A percentile compares a stretch with the other conserved stretches of the same genome.
Evolutionary conservation across 2,329 filamentous ascomycete species (phyloP).

Genomic region (Pseudodiploospora longispora): DNA sequence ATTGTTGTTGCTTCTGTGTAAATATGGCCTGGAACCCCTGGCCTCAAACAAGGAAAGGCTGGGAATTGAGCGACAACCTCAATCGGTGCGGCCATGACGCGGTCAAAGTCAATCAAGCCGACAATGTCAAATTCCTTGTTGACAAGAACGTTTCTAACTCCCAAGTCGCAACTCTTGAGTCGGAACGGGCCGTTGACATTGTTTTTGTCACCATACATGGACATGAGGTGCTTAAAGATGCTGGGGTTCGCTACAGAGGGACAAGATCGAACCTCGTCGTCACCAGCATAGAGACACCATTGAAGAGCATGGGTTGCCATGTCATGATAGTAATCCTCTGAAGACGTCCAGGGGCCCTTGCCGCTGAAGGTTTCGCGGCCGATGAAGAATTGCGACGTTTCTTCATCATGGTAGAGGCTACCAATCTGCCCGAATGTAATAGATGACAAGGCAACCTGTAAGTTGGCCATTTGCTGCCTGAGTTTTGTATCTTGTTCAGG

Average conservation of each 20-base stretch:
- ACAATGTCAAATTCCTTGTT: constrained; percentile 3
- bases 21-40: too few species aligned
- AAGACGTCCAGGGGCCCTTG: constrained; percentile 1
- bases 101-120: constrained; percentile 5
- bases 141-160: constrained; percentile 4
- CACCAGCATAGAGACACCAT: neutral
- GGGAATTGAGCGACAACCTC: constrained; percentile 3
- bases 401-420: constrained; percentile 1
- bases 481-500: constrained; percentile 2
- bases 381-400: constrained; percentile 1
- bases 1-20: too few species aligned
- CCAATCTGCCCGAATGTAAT: constrained; percentile 5
- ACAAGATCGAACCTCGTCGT: neutral
- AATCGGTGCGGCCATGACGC: constrained; percentile 1
- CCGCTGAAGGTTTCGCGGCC: constrained; percentile 2
- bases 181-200: constrained; percentile 1
- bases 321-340: constrained; percentile 3
- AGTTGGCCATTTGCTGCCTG: constrained; percentile 2
- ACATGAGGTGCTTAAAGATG: constrained; percentile 1
- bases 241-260: constrained; percentile 1
- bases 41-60: too few species aligned
- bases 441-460: constrained; percentile 1
- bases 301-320: neutral
- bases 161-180: constrained; percentile 4
- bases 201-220: neutral